Evolutionary conservation across 2,329 filamentous ascomycete species (phyloP).

Genomic region (Cordyceps fumosorosea): DNA sequence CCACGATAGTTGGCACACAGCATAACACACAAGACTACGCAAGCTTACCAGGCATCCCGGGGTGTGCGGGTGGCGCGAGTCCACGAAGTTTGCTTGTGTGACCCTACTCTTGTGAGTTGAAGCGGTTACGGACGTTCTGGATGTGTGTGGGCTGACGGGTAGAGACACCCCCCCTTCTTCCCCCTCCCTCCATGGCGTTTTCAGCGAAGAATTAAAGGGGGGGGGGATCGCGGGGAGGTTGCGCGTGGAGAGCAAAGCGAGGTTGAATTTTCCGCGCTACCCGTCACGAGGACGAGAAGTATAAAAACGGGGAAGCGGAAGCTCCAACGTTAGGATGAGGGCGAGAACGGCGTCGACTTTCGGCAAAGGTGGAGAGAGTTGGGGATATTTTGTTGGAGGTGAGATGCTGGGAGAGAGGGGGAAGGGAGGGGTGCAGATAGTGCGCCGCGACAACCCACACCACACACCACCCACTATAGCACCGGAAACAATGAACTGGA

Average conservation of each 20-base stretch:
- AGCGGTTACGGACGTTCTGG: slow-evolving; percentile 5
- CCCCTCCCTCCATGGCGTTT: background rate
- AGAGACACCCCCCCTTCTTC: background rate
- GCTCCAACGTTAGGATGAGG: background rate
- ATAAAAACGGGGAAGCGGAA: slow-evolving; percentile 3
- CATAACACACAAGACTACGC: background rate
- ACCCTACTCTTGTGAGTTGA: background rate
- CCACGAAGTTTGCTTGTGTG: background rate
- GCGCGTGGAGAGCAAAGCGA: background rate
- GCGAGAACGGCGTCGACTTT: slow-evolving; percentile 13
- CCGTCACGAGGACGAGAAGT: slow-evolving; percentile 9
- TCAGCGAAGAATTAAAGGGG: background rate
- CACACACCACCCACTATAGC: background rate
- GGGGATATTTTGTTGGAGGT: background rate
- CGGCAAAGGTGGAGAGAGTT: slow-evolving; percentile 6
- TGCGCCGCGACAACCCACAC: background rate
- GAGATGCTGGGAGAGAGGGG: background rate
- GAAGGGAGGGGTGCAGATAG: background rate
- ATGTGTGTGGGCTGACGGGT: background rate
- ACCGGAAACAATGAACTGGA: slow-evolving; percentile 4
- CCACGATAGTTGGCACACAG: slow-evolving; percentile 7
- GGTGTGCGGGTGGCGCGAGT: slow-evolving; percentile 3
- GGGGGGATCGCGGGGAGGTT: background rate
- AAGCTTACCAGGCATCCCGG: background rate
- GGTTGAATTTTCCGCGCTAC: background rate